A percentile compares a stretch with the other conserved stretches of the same genome.
Conservation (phyloP, 257 asterid species). For the Gentiana straminea region DNA sequence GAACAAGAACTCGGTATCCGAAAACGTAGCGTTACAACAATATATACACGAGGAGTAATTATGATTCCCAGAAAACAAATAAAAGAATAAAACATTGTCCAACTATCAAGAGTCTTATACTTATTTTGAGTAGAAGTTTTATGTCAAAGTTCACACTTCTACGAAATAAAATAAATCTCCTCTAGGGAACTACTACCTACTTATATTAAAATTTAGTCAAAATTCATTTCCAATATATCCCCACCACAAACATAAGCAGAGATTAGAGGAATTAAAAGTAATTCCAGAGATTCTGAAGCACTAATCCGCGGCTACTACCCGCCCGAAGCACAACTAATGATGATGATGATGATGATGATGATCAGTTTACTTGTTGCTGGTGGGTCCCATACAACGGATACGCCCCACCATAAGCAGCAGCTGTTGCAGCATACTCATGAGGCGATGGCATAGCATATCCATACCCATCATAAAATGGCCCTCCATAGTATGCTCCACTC, state of each 20-base stretch:
- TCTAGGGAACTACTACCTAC: constrained; percentile 26
- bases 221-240: constrained; percentile 55
- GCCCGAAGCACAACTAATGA: too few relatives aligned
- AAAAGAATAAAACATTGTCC: too few relatives aligned
- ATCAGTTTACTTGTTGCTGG: constrained; percentile 90
- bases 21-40: too few relatives aligned
- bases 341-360: constrained; percentile 1
- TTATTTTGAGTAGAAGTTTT: constrained; percentile 22
- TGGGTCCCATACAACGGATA: constrained; percentile 76
- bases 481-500: constrained; percentile 79
- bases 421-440: constrained; percentile 61
- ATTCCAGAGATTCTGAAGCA: constrained; percentile 28
- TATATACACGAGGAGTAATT: too few relatives aligned
- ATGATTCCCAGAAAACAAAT: too few relatives aligned
- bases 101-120: too few relatives aligned
- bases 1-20: too few relatives aligned
- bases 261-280: constrained; percentile 3
- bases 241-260: constrained; percentile 16
- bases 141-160: constrained; percentile 36
- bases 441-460: constrained; percentile 66
- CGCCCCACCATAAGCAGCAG: constrained; percentile 75
- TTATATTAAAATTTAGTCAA: constrained; percentile 47
- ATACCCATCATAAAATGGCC: constrained; percentile 68
- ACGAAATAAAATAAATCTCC: constrained; percentile 9
- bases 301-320: constrained; percentile 3